Evolutionary conservation across 306 rosid species (phyloP).

Genomic region (Vigna mungo): DNA sequence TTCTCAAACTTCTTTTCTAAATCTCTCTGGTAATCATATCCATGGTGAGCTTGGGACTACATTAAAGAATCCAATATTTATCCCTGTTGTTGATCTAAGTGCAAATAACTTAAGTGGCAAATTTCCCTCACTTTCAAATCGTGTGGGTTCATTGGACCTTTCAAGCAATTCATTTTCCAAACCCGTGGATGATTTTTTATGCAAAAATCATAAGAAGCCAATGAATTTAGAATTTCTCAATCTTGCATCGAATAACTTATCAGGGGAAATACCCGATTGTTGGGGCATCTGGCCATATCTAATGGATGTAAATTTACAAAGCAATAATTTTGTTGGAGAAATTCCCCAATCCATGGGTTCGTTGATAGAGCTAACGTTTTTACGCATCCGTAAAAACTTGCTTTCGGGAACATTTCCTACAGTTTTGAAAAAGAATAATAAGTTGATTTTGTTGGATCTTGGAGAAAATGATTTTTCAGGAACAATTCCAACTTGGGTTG

Average conservation of each 20-base stretch:
- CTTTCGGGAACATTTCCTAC: slow-evolving; percentile 23
- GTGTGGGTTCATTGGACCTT: background rate
- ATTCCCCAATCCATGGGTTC: slow-evolving; percentile 20
- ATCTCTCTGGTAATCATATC: slow-evolving; percentile 35
- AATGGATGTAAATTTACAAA: slow-evolving; percentile 6
- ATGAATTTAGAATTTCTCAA: background rate
- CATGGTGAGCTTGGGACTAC: slow-evolving; percentile 27
- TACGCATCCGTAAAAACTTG: background rate
- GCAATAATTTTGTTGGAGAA: slow-evolving; percentile 20
- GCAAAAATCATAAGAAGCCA: background rate
- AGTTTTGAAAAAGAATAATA: background rate
- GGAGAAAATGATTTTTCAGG: slow-evolving; percentile 23
- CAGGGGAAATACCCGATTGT: slow-evolving; percentile 31
- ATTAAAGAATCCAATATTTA: background rate
- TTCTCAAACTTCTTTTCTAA: background rate
- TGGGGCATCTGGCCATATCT: slow-evolving; percentile 7
- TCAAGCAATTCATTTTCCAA: slow-evolving; percentile 30
- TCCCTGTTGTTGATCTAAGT: background rate
- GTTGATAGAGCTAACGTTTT: background rate
- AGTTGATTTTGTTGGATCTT: slow-evolving; percentile 9
- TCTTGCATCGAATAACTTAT: slow-evolving; percentile 37
- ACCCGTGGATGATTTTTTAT: background rate
- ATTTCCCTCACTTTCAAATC: background rate
- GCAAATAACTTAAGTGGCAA: background rate
- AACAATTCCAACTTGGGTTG: slow-evolving; percentile 13